These are phyloP conservation scores for Chalciporus sp. DNA, from an alignment of 1,284 basidiomycete species.

Conservation along the genomic window DNA sequence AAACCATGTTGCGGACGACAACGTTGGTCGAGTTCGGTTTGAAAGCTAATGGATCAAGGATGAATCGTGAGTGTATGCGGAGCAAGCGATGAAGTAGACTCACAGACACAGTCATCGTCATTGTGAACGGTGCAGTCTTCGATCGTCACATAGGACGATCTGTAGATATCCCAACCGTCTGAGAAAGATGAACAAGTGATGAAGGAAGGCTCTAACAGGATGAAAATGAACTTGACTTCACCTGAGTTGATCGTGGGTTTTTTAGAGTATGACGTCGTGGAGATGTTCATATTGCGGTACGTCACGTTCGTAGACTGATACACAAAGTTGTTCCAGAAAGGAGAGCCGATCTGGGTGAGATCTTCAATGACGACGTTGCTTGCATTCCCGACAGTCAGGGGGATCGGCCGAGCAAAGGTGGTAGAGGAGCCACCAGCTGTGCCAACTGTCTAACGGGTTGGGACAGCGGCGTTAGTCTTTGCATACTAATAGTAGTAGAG, in stretches of 20 bases:
- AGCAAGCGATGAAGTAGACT: neutral
- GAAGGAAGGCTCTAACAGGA: fast-evolving
- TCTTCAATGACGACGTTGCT: slow-evolving; percentile 46
- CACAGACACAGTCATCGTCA: slow-evolving; percentile 47
- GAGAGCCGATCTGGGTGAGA: slow-evolving; percentile 39
- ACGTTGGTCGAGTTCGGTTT: slow-evolving; percentile 45
- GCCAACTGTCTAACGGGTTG: slow-evolving; percentile 20
- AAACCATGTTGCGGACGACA: slow-evolving; percentile 44
- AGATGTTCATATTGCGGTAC: slow-evolving; percentile 28
- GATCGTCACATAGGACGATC: slow-evolving; percentile 41
- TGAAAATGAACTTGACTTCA: neutral
- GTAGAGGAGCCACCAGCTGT: slow-evolving; percentile 26
- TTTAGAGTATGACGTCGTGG: slow-evolving; percentile 26
- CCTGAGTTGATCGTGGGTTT: slow-evolving; percentile 25
- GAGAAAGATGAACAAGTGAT: neutral
- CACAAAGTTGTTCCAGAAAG: slow-evolving; percentile 38
- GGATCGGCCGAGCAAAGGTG: slow-evolving; percentile 47
- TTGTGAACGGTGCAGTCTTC: slow-evolving; percentile 42
- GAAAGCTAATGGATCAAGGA: slow-evolving; percentile 27
- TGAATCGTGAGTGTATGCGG: neutral
- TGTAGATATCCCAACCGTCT: slow-evolving; percentile 55
- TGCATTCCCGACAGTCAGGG: slow-evolving; percentile 48
- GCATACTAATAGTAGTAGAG: neutral
- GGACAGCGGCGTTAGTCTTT: slow-evolving; percentile 10
- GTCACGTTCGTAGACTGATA: slow-evolving; percentile 31